These are phyloP conservation scores for Immersiporthe knoxdaviesiana DNA, from an alignment of 2,329 filamentous ascomycete species.

Conservation along the genomic window DNA sequence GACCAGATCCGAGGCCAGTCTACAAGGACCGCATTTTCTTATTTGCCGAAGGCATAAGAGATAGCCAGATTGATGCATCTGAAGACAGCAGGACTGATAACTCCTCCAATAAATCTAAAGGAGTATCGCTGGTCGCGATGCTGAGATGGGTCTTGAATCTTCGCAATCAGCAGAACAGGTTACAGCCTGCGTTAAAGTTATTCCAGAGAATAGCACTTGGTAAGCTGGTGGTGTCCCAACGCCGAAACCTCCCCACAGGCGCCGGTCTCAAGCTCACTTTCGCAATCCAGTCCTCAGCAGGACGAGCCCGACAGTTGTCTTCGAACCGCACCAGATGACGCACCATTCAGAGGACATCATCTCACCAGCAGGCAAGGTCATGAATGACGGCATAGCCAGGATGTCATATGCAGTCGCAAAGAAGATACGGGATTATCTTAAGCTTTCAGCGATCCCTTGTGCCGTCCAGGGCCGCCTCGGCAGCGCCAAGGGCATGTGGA, in stretches of 20 bases:
- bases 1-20: constrained; percentile 37
- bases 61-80: too few relatives aligned
- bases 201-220: constrained; percentile 62
- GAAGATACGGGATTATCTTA: constrained; percentile 54
- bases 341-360: constrained; percentile 43
- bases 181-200: constrained; percentile 56
- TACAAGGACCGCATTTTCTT: constrained; percentile 52
- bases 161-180: constrained; percentile 41
- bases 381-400: constrained; percentile 69
- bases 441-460: constrained; percentile 58
- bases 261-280: constrained; percentile 21
- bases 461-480: constrained; percentile 73
- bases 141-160: constrained; percentile 58
- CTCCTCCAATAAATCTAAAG: too few relatives aligned
- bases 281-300: constrained; percentile 51
- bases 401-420: constrained; percentile 65
- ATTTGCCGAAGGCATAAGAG: constrained; percentile 55
- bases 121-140: constrained; percentile 46
- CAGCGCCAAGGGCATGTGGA: constrained; percentile 77
- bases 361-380: constrained; percentile 49
- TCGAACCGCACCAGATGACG: constrained; percentile 52
- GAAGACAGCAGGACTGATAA: too few relatives aligned
- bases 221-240: constrained; percentile 37
- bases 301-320: constrained; percentile 49
- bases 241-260: too few relatives aligned